These are phyloP conservation scores for Medicago ruthenica DNA, from an alignment of 306 rosid species.

Conservation along the genomic window DNA sequence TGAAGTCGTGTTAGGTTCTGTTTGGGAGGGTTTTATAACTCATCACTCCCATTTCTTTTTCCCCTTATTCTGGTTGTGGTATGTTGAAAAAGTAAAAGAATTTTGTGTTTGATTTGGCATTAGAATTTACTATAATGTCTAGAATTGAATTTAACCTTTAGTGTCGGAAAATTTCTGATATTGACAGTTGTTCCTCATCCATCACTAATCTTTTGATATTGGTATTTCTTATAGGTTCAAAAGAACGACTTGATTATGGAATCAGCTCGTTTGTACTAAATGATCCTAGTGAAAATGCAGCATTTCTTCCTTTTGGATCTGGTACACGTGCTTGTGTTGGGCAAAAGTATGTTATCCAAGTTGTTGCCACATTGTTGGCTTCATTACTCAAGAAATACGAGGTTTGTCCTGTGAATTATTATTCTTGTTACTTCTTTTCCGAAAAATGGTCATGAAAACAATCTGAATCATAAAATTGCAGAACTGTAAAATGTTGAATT, in stretches of 20 bases:
- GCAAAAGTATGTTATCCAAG: constrained; percentile 69
- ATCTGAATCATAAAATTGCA: constrained; percentile 18
- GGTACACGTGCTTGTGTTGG: constrained; percentile 79
- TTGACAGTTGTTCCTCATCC: not conserved
- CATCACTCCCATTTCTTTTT: too few species aligned
- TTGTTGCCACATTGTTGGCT: constrained; percentile 64
- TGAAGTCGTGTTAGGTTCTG: too few species aligned
- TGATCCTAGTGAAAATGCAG: constrained; percentile 66
- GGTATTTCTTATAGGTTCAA: constrained; percentile 47
- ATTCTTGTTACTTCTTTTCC: constrained; percentile 14
- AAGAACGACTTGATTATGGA: constrained; percentile 41
- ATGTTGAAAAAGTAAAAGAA: too few species aligned
- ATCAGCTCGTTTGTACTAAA: constrained; percentile 54
- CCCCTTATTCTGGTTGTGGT: too few species aligned
- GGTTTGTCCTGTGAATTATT: constrained; percentile 54
- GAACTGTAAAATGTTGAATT: not conserved
- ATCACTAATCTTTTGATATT: constrained; percentile 38
- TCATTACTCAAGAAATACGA: constrained; percentile 63
- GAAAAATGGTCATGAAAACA: constrained; percentile 1
- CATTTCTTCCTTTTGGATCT: constrained; percentile 84
- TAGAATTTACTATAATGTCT: not conserved
- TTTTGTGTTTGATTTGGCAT: not conserved
- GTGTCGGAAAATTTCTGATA: too few species aligned
- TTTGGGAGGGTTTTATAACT: too few species aligned
- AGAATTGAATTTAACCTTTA: too few species aligned